Conservation (phyloP, 352 stramenopile genomes). For the Pythium oligandrum region DNA sequence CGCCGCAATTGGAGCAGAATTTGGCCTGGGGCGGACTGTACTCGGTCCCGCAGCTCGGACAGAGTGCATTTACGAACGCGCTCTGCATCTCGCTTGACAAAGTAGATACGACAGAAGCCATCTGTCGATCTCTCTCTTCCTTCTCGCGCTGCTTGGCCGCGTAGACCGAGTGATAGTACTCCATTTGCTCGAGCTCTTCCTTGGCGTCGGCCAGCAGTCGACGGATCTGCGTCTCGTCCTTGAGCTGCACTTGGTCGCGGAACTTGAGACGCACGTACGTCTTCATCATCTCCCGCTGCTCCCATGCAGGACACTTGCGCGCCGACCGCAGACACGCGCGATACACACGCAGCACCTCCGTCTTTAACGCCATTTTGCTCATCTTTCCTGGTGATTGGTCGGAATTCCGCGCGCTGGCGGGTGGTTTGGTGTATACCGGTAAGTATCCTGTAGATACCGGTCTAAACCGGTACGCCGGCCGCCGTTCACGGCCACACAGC, state of each 20-base stretch:
- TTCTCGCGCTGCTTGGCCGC: slow-evolving; percentile 46
- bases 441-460: background rate
- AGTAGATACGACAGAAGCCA: background rate
- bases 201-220: slow-evolving; percentile 49
- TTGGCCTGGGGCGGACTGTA: slow-evolving; percentile 53
- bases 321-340: slow-evolving; percentile 71
- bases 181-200: slow-evolving; percentile 82
- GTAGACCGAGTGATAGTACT: slow-evolving; percentile 86
- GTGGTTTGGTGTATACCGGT: background rate
- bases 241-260: slow-evolving; percentile 36
- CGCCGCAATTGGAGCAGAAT: slow-evolving; percentile 71
- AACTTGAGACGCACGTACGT: slow-evolving; percentile 80
- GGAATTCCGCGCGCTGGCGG: too few relatives aligned
- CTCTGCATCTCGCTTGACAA: too few relatives aligned
- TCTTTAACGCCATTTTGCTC: slow-evolving; percentile 15
- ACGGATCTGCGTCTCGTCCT: slow-evolving; percentile 52
- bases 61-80: slow-evolving; percentile 6
- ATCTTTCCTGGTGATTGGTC: too few relatives aligned
- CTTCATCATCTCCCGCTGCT: slow-evolving; percentile 84
- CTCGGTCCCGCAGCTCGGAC: slow-evolving; percentile 31
- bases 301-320: slow-evolving; percentile 62
- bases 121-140: slow-evolving; percentile 2
- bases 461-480: slow-evolving; percentile 8
- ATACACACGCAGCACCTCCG: slow-evolving; percentile 59
- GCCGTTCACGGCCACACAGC: too few relatives aligned